Evolutionary conservation across 768 basidiomycete species (phyloP), one percentile per base, ranked within the genome.

Genomic region (Antrodiella citrinella): DNA sequence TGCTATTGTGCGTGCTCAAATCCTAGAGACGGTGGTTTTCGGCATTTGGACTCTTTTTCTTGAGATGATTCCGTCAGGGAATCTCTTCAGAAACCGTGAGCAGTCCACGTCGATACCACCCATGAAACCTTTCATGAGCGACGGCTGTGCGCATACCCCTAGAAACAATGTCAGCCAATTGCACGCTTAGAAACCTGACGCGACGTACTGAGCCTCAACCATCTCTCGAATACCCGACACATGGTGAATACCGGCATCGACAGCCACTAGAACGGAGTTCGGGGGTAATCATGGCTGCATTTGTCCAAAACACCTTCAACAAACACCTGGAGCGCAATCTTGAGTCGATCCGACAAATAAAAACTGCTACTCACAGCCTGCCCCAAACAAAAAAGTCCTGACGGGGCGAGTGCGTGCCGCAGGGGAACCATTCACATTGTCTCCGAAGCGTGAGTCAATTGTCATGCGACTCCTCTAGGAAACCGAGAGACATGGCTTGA

Each of bases 231-330:
- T 51, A 0, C 54, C 53, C 0, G 53, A 47, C 21, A 54, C 49
- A 26, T 71, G 61, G 51, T 73, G 69, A 18, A 71, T 69, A 1
- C 46, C 23, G 4, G 64, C 63, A 53, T 71, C 71, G 43, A 63
- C n/a, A n/a, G n/a, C n/a, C n/a, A n/a, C n/a, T n/a, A n/a, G n/a
- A n/a, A n/a, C 64, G 0, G 58, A 63, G 26, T 58, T 59, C 5
- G 45, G n/a, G 7, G 43, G 51, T 10, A 56, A 60, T 22, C 54
- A 73, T 1, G 66, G 69, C 18, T 69, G 52, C 58, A 12, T 2
- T 51, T 25, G 21, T 62, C 57, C 1, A 74, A 63, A 0, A 73
- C 53, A 0, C 59, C 54, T 0, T 60, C 53, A 47, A 67, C 53
- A 48, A 61, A 67, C 7, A 67, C n/a, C 65, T 65, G 25, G 9